These are phyloP conservation scores for Penicillium cinerascens DNA, from an alignment of 495 filamentous ascomycete species.

Conservation along the genomic window DNA sequence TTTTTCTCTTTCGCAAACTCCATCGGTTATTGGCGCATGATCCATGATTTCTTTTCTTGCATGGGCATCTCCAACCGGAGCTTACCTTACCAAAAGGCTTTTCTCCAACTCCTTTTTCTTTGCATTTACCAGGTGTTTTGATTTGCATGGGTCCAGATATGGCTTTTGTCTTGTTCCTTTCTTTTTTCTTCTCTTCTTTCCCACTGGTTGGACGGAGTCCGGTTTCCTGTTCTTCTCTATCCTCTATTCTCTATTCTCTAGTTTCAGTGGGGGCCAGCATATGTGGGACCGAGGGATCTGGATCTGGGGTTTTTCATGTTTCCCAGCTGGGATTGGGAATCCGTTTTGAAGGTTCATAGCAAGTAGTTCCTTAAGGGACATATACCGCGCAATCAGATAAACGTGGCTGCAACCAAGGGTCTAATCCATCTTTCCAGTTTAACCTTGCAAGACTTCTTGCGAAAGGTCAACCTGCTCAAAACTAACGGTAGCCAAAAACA, in stretches of 20 bases:
- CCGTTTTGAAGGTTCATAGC: too few species aligned
- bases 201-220: slow-evolving; percentile 4
- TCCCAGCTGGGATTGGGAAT: neutral
- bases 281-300: neutral
- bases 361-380: too few species aligned
- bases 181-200: neutral
- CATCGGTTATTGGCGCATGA: slow-evolving; percentile 19
- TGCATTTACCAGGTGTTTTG: slow-evolving; percentile 22
- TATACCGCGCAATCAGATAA: too few species aligned
- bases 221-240: neutral
- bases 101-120: neutral
- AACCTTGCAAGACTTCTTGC: neutral
- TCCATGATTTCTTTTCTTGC: slow-evolving; percentile 3
- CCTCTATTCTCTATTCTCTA: slow-evolving; percentile 1
- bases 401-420: too few species aligned
- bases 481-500: too few species aligned
- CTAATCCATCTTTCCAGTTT: neutral
- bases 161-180: slow-evolving; percentile 2
- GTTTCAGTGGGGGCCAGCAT: too few species aligned
- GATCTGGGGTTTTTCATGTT: neutral
- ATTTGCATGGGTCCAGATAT: slow-evolving; percentile 7
- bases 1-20: neutral
- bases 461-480: neutral
- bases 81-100: too few species aligned
- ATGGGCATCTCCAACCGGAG: neutral